Conservation (phyloP, 2,329 filamentous ascomycete genomes). For the Ophiostoma sp. region DNA sequence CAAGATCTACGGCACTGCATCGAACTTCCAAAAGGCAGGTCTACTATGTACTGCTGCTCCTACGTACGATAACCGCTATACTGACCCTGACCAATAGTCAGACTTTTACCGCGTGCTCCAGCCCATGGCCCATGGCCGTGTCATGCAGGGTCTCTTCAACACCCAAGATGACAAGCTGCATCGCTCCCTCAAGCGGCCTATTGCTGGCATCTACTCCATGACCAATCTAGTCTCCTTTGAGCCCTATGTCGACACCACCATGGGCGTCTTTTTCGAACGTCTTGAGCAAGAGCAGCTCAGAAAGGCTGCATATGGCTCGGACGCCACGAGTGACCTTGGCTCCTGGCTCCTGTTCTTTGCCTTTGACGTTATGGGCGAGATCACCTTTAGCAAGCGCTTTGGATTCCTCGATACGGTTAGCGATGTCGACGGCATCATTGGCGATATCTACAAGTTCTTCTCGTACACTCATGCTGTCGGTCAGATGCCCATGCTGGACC, state of each 20-base stretch:
- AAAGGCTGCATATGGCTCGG: neutral
- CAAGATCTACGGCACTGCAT: conserved; percentile 18
- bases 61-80: neutral
- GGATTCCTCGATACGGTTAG: conserved; percentile 34
- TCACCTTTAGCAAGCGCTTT: conserved; percentile 39
- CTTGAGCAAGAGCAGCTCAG: conserved; percentile 31
- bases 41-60: neutral
- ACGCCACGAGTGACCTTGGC: conserved; percentile 34
- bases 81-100: neutral
- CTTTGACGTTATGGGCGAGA: conserved; percentile 38
- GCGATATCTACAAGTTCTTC: conserved; percentile 32
- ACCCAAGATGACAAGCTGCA: conserved; percentile 18
- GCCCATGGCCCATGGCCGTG: conserved; percentile 18
- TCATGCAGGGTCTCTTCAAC: conserved; percentile 21
- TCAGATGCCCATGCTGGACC: conserved; percentile 35
- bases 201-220: conserved; percentile 22
- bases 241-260: conserved; percentile 33
- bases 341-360: conserved; percentile 40
- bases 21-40: conserved; percentile 15
- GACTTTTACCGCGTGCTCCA: conserved; percentile 19
- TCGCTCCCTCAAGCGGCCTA: conserved; percentile 18
- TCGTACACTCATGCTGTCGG: conserved; percentile 24
- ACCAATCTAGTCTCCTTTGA: conserved; percentile 22
- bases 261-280: conserved; percentile 34
- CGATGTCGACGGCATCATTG: conserved; percentile 35